A percentile compares a stretch with the other conserved stretches of the same genome.
phyloP scores from a whole-genome alignment of 371 early-diverging fungal species.

The Mortierella sp. region DNA sequence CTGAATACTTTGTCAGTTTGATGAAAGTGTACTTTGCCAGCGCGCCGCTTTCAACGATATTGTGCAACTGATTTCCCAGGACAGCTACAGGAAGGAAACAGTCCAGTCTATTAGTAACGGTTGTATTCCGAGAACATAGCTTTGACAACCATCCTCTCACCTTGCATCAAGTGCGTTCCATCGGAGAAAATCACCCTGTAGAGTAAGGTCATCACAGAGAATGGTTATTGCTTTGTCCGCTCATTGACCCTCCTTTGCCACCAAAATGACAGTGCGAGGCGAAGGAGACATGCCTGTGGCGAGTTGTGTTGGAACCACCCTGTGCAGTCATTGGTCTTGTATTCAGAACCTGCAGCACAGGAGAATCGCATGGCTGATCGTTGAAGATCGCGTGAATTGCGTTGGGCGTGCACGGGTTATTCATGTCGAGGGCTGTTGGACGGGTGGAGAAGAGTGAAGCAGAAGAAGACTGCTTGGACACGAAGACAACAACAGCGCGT shows the following conservation, averaged over 20 bases:
- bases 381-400: constrained; percentile 59
- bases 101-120: too few relatives aligned
- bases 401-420: constrained; percentile 54
- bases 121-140: too few relatives aligned
- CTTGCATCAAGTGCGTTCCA: constrained; percentile 74
- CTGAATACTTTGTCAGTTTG: constrained; percentile 59
- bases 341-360: constrained; percentile 73
- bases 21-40: constrained; percentile 66
- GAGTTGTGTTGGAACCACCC: constrained; percentile 37
- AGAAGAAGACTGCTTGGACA: constrained; percentile 3
- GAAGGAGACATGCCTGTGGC: constrained; percentile 62
- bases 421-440: constrained; percentile 29
- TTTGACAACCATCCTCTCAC: constrained; percentile 54
- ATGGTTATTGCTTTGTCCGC: background rate
- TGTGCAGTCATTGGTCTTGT: constrained; percentile 58
- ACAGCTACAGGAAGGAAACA: constrained; percentile 58
- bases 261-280: constrained; percentile 6
- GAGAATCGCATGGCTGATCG: constrained; percentile 50
- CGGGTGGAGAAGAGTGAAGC: background rate
- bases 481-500: constrained; percentile 12
- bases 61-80: constrained; percentile 69
- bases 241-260: constrained; percentile 18
- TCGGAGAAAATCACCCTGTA: constrained; percentile 76
- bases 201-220: background rate
- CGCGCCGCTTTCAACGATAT: constrained; percentile 57